phyloP scores from a whole-genome alignment of 129 eudicot species.

The Rutidosis leptorrhynchoides region DNA sequence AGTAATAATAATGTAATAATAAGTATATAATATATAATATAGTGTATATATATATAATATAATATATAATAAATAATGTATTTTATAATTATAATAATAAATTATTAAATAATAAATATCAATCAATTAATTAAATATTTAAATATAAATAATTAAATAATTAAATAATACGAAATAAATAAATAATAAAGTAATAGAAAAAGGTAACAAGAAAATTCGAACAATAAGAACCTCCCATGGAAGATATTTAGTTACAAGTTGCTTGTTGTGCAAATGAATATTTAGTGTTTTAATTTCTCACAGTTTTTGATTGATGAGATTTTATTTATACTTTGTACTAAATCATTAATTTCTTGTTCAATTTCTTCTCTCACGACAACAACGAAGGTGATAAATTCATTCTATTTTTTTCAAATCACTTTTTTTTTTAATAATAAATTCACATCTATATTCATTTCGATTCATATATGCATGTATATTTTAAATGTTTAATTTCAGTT shows the following conservation, averaged over 20 bases:
- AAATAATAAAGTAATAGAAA: not conserved
- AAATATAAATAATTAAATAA: not conserved
- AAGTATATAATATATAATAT: too few species aligned
- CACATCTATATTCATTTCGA: not conserved
- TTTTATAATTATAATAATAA: too few species aligned
- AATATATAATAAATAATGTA: too few species aligned
- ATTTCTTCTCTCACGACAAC: conserved; percentile 7
- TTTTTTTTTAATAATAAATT: not conserved
- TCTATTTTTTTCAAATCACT: not conserved
- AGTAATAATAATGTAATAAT: too few species aligned
- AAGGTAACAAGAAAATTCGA: not conserved
- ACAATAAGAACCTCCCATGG: conserved; percentile 15
- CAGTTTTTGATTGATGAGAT: not conserved
- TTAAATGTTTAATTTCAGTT: conserved; percentile 16
- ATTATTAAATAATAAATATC: too few species aligned
- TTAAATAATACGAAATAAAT: not conserved
- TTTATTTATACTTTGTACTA: not conserved
- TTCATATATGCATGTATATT: not conserved
- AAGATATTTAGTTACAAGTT: conserved; percentile 18
- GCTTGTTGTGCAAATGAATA: not conserved
- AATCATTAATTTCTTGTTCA: conserved; percentile 20
- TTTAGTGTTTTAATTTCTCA: not conserved
- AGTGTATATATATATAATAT: too few species aligned
- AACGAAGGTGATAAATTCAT: conserved; percentile 24
- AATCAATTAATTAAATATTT: too few species aligned